Evolutionary conservation across 495 filamentous ascomycete species (phyloP), one percentile per base, ranked within the genome.

Genomic region (Xylaria scruposa): DNA sequence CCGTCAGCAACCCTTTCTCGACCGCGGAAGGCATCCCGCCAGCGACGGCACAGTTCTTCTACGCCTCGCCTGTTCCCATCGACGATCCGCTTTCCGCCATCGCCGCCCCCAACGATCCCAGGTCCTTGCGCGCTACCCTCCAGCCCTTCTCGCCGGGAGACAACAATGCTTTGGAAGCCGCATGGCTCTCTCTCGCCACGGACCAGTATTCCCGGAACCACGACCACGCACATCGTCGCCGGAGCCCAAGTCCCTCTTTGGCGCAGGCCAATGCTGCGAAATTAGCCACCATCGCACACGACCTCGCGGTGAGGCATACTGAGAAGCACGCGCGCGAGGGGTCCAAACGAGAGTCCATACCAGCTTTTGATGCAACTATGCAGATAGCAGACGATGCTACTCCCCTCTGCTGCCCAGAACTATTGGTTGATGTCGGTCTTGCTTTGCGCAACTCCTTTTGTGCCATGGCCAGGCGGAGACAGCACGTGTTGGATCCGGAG

Each of bases 61-160:
- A 95, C 81, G 85, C 88, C 38, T 94, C 93, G 17, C 84, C 87
- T 24, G 83, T 93, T 40, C 89, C 93, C 49, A 91, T 97, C 76
- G 93, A 97, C 78, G 93, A 97, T 79, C 93, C 93, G 15, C 86
- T 95, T 53, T 90, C 91, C 6, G 86, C 91, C 1, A 83, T 88
- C 40, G 80, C 87, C 24, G 81, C 74, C 24, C 79, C 86, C 24
- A 84, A 84, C 63, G 86, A 88, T 68, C 79, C 88, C 47, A 84
- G 84, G 56, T 78, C 85, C 17, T 76, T 78, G 24, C 89, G 87
- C 68, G 82, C 85, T 33, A 87, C 90, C 33, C 88, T 92, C 1
- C 88, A 90, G n/a, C 93, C 93, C 3, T 97, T 95, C 78, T 91
- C 92, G 0, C 86, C 87, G 0, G 88, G 86, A 56, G 93, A 97